Percentiles rank a stretch among this genome's conserved stretches.
These are phyloP conservation scores for Botryotinia narcissicola DNA, from an alignment of 2,329 filamentous ascomycete species.

Conservation along the genomic window DNA sequence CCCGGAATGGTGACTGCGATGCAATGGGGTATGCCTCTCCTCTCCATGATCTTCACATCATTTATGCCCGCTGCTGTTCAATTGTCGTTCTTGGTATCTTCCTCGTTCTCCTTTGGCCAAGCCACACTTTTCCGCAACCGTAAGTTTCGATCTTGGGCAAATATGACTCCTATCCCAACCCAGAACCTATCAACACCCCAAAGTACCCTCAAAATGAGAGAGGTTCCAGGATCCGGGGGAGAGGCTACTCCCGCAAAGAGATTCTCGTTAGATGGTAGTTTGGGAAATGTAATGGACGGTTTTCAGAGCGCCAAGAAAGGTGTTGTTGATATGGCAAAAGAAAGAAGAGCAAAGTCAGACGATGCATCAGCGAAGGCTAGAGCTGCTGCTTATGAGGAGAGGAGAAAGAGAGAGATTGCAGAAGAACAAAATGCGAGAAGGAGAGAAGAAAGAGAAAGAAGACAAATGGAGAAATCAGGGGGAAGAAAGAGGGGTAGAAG, in stretches of 20 bases:
- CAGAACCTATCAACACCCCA: not conserved
- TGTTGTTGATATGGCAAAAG: not conserved
- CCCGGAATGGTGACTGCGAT: constrained; percentile 43
- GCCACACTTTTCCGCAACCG: constrained; percentile 44
- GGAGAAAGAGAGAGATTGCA: not conserved
- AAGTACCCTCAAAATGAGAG: constrained; percentile 1
- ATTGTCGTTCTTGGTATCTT: constrained; percentile 57
- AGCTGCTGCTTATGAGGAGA: constrained; percentile 15
- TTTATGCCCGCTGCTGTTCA: constrained; percentile 52
- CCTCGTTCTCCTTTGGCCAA: constrained; percentile 44
- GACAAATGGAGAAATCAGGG: not conserved
- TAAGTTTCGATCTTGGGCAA: constrained; percentile 41
- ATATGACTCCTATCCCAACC: constrained; percentile 38
- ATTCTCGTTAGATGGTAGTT: constrained; percentile 8
- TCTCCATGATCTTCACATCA: constrained; percentile 53
- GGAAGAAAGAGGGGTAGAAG: not conserved
- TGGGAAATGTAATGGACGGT: constrained; percentile 5
- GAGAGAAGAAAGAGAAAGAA: constrained; percentile 9
- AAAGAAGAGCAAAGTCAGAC: constrained; percentile 9
- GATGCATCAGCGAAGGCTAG: not conserved
- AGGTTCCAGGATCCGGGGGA: not conserved
- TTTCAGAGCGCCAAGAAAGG: constrained; percentile 14
- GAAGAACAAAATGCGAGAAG: constrained; percentile 12
- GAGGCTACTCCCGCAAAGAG: not conserved
- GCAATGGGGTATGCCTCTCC: constrained; percentile 49